Percentiles rank a stretch among this genome's conserved stretches.
phyloP scores from a whole-genome alignment of 805 yeast genomes.

The Candida qinlingensis region DNA sequence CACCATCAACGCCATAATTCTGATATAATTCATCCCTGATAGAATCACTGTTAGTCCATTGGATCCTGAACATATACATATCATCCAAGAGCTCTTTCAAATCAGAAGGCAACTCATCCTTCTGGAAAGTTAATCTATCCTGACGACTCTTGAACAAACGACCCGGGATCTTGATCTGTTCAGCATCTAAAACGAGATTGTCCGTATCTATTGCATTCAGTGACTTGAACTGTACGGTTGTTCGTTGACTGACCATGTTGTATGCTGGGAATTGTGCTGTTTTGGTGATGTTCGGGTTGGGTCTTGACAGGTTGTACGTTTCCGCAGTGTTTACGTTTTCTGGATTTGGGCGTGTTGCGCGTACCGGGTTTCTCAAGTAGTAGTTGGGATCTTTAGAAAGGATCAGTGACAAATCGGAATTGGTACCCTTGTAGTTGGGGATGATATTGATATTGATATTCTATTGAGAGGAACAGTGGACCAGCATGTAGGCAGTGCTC shows the following conservation, averaged over 20 bases:
- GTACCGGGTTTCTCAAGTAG: no score
- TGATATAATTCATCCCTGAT: conserved; percentile 12
- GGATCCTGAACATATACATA: conserved; percentile 17
- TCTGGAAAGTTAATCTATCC: conserved; percentile 14
- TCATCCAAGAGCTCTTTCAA: conserved; percentile 9
- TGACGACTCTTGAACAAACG: conserved; percentile 17
- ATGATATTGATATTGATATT: no score
- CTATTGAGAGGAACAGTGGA: no score
- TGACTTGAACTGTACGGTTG: conserved; percentile 15
- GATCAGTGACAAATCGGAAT: no score
- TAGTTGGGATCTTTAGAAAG: no score
- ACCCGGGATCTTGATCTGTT: conserved; percentile 15
- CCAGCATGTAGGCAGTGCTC: no score
- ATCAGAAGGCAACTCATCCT: conserved; percentile 16
- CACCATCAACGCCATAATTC: conserved; percentile 17
- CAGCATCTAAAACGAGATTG: conserved; percentile 15
- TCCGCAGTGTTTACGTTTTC: background rate
- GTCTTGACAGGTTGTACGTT: background rate
- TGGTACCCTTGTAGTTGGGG: no score
- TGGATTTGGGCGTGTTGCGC: no score
- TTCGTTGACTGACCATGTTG: conserved; percentile 16
- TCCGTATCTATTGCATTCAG: conserved; percentile 22
- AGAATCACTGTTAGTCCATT: conserved; percentile 13
- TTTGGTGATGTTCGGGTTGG: background rate
- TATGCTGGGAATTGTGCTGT: no score